Evolutionary conservation across 73 alveolate genomes (phyloP).

Genomic region (Paramecium pentaurelia): DNA sequence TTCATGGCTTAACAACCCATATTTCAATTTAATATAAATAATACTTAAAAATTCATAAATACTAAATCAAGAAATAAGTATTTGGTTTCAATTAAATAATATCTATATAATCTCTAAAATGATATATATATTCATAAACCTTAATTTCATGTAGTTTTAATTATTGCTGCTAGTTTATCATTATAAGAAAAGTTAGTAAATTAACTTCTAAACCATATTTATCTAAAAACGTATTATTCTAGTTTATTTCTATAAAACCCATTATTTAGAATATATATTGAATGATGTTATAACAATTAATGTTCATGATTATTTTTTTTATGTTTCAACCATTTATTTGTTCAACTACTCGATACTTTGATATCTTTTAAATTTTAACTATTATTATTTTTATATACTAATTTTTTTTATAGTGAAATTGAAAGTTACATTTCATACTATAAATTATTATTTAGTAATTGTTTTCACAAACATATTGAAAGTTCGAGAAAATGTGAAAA

Average conservation of each 20-base stretch:
- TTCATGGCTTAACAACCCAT: constrained; percentile 13
- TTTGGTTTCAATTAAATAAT: neutral
- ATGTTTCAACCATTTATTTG: too few species aligned
- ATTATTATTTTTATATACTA: too few species aligned
- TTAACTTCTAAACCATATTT: neutral
- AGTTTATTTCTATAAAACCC: neutral
- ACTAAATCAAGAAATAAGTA: neutral
- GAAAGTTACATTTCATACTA: neutral
- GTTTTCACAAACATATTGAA: too few species aligned
- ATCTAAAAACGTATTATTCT: neutral
- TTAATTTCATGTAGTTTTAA: neutral
- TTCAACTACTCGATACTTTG: too few species aligned
- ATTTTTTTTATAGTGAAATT: too few species aligned
- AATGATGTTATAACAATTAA: neutral
- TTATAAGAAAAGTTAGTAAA: neutral
- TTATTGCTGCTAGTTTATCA: neutral
- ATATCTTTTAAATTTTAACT: too few species aligned
- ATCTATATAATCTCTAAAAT: neutral
- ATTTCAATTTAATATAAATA: neutral
- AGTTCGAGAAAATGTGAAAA: neutral
- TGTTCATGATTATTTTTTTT: neutral
- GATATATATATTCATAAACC: neutral
- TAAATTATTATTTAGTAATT: neutral
- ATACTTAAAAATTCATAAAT: neutral
- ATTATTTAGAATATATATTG: neutral